Evolutionary conservation across 805 yeast genomes (phyloP).

Genomic region (Ogataea philodendri): DNA sequence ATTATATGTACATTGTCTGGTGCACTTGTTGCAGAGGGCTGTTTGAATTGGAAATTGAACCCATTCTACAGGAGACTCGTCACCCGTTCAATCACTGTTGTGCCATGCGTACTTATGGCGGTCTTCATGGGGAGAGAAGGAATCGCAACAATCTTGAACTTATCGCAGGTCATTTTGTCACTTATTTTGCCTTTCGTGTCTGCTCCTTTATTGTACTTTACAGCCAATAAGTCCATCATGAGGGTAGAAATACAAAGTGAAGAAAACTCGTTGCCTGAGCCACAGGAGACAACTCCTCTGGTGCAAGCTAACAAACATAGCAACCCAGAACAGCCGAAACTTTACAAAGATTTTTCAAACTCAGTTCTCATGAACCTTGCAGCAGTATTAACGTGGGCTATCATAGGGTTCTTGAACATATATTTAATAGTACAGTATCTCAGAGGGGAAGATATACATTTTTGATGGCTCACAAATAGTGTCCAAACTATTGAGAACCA

Average conservation of each 20-base stretch:
- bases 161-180: conserved; percentile 84
- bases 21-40: conserved; percentile 90
- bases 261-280: conserved; percentile 1
- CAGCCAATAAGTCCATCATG: conserved; percentile 71
- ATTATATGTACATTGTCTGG: conserved; percentile 93
- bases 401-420: conserved; percentile 67
- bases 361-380: conserved; percentile 52
- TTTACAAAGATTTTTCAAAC: conserved; percentile 57
- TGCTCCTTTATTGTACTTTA: conserved; percentile 82
- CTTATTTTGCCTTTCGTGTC: conserved; percentile 78
- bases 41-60: conserved; percentile 71
- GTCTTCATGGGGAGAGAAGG: conserved; percentile 72
- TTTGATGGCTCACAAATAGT: conserved; percentile 18
- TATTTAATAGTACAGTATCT: conserved; percentile 41
- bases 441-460: conserved; percentile 36
- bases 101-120: conserved; percentile 78
- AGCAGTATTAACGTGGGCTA: conserved; percentile 64
- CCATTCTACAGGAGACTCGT: conserved; percentile 81
- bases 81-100: conserved; percentile 74
- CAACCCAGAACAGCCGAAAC: conserved; percentile 16
- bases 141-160: conserved; percentile 66
- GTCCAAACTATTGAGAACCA: not conserved
- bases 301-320: conserved; percentile 18
- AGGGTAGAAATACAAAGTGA: conserved; percentile 46
- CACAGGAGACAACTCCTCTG: not conserved